Base-by-base conservation (phyloP, 192 early-diverging fungal genomes). In the Coemansia sp. region DNA sequence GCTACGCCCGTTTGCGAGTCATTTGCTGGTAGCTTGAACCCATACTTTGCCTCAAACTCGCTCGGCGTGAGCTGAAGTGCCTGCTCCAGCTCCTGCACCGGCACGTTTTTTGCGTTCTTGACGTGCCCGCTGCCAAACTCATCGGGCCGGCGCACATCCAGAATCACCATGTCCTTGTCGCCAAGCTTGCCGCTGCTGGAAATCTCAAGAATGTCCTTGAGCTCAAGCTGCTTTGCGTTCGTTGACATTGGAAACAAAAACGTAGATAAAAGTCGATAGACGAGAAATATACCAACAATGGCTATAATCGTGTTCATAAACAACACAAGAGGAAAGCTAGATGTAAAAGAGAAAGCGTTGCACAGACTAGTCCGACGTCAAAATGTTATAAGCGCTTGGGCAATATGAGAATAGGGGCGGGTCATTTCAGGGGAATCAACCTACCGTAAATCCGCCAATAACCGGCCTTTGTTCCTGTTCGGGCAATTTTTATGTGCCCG, bases 61-160 rank as follows among this genome's bases (percentile, higher is more conserved):
- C 17, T 62, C 0, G 60, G 23, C 0, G 64, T 15, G 23, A 76
- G 61, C n/a, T 27, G 38, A n/a, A 71, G 61, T 2, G 61, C 74
- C 4, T 60, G 21, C 2, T 47, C 25, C 24, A 76, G 60, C 14
- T 71, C 58, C 24, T 49, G 43, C 48, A 76, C 57, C 3, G 68
- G 74, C 10, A 76, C 35, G 29, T 76, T 76, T 15, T 52, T 14
- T 11, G 74, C 74, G 4, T 50, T 49, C 11, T 43, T 51, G 49
- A 76, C 65, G 25, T 59, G 45, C 24, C 74, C 74, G 0, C n/a
- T 62, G 4, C 22, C 23, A 59, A 61, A 64, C 39, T 76, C 74
- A 32, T 11, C 58, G 2, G 45, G 51, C 12, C 38, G 54, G 45
- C 74, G 74, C 19, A 76, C 74, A 47, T 76, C 74, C 39, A 76